phyloP scores from a whole-genome alignment of 306 rosid species.

The cucumber (Cucumis sativus) region Cucumber_9930_V3 NC_026660.2:25211501-25212000 shows the following conservation, averaged over 20 bases:
- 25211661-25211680: neutral
- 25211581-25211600: neutral
- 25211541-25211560: neutral
- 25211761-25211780: neutral
- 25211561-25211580: neutral
- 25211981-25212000: neutral
- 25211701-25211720: neutral
- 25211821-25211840: neutral
- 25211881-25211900: constrained; percentile 2
- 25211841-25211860: constrained; percentile 8
- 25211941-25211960: neutral
- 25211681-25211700: neutral
- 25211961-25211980: neutral
- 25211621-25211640: neutral
- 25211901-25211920: neutral
- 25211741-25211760: neutral
- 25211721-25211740: neutral
- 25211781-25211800: neutral
- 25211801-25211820: constrained; percentile 1
- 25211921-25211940: neutral
- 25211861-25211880: constrained; percentile 3
- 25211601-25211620: neutral
- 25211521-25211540: neutral
- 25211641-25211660: neutral
- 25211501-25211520: too few species aligned